Evolutionary conservation across 2,329 filamentous ascomycete species (phyloP), one percentile per base, ranked within the genome.

Genomic region (Colletotrichum tropicicola): DNA sequence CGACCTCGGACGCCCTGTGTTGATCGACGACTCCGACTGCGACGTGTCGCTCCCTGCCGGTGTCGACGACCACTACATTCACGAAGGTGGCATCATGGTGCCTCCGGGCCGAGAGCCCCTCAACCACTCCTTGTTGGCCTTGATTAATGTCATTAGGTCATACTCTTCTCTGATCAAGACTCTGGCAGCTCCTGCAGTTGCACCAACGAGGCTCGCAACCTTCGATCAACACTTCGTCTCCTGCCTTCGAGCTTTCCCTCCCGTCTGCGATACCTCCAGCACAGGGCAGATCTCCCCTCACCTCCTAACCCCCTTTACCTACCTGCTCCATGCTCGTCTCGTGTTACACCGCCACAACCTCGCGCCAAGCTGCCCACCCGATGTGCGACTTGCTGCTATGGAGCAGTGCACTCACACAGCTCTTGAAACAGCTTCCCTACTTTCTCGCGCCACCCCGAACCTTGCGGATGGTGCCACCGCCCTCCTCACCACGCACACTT

Each of bases 271-370:
- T 62, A 86, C 90, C 2, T 82, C 86, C 15, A 90, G 89, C 66
- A 83, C 86, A 28, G 86, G 89, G 7, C 84, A 89, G 7, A 83
- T 98, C 43, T 90, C 96, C 63, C 89, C 93, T 8, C 86, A 90
- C 55, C 89, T 91, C 41, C 82, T 98, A 13, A 87, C 89, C 25
- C 92, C 94, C 0, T 83, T 97, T 8, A 86, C 92, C 30, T 90
- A 93, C 72, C 86, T 98, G 8, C 90, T 97, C 66, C 92, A 93
- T 65, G 90, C 91, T 15, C 91, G 93, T n/a, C 86, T 98, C 28
- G 83, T 96, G 37, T 86, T 99, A 8, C 93, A 97, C 77, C 89
- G 96, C 43, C 94, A 97, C 72, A 98, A 98, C 72, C 83, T 98
- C 8, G 90, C 89, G 0, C 92, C 94, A 0, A 82, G 83, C 9